Evolutionary conservation across 139 green algal genomes (phyloP).

Genomic region (Yamagishiella unicocca): DNA sequence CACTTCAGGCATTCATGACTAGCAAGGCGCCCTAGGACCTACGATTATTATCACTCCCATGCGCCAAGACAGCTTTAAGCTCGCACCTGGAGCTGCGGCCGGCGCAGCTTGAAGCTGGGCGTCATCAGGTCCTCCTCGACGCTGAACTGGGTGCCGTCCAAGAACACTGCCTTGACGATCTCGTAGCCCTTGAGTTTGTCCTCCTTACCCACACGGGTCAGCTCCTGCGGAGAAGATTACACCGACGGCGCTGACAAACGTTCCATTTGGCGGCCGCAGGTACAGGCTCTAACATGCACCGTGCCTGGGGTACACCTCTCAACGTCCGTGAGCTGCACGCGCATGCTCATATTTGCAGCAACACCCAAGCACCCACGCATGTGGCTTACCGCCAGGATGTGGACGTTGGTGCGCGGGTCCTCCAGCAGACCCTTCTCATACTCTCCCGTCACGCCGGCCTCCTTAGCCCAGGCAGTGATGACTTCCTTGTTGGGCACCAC

Average conservation of each 20-base stretch:
- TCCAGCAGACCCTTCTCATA: conserved; percentile 56
- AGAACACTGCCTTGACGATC: conserved; percentile 77
- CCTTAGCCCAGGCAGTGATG: conserved; percentile 70
- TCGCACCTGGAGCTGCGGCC: conserved; percentile 64
- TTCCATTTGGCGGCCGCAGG: too few relatives aligned
- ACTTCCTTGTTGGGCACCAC: conserved; percentile 81
- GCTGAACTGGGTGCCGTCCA: conserved; percentile 76
- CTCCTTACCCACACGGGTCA: conserved; percentile 81
- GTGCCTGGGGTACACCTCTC: too few relatives aligned
- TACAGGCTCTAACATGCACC: too few relatives aligned
- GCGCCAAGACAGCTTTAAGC: neutral
- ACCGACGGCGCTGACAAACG: too few relatives aligned
- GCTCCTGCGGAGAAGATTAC: conserved; percentile 51
- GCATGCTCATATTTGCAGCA: neutral
- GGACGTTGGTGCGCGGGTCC: conserved; percentile 47
- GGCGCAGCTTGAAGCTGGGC: conserved; percentile 82
- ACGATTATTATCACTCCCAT: too few relatives aligned
- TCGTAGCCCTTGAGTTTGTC: conserved; percentile 93
- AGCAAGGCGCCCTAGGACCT: too few relatives aligned
- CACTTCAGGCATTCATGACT: too few relatives aligned
- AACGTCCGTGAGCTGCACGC: too few relatives aligned
- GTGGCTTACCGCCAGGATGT: conserved; percentile 56
- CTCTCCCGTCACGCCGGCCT: conserved; percentile 59
- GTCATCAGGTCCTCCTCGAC: conserved; percentile 86
- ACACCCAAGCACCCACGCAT: neutral